phyloP scores from a whole-genome alignment of 129 eudicot species.

The Saposhnikovia divaricata region DNA sequence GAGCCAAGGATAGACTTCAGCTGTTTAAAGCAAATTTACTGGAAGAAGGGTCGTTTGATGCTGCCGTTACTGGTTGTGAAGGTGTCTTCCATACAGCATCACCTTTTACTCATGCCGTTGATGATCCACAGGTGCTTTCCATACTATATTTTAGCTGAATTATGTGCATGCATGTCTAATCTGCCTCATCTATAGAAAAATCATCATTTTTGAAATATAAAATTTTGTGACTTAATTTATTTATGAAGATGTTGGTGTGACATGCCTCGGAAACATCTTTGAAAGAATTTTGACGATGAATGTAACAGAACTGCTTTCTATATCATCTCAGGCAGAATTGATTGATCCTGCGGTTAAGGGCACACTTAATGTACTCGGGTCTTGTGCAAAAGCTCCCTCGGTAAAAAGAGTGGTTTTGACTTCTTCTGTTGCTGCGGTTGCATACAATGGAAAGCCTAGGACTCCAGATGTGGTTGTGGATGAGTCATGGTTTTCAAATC shows the following conservation, averaged over 20 bases:
- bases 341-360: slow-evolving; percentile 84
- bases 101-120: slow-evolving; percentile 27
- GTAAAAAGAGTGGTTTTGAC: slow-evolving; percentile 68
- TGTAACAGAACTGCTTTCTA: neutral
- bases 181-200: too few relatives aligned
- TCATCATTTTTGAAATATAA: neutral
- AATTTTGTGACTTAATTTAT: neutral
- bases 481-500: slow-evolving; percentile 62
- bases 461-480: slow-evolving; percentile 60
- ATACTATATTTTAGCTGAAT: neutral
- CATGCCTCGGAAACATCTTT: neutral
- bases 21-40: slow-evolving; percentile 32
- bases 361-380: slow-evolving; percentile 67
- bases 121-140: slow-evolving; percentile 34
- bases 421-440: slow-evolving; percentile 56
- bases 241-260: neutral
- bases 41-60: slow-evolving; percentile 41
- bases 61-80: slow-evolving; percentile 37
- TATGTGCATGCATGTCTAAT: neutral
- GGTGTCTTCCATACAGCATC: slow-evolving; percentile 47
- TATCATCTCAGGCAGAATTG: slow-evolving; percentile 44
- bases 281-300: neutral
- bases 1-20: slow-evolving; percentile 21
- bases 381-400: slow-evolving; percentile 46
- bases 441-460: slow-evolving; percentile 37